A percentile compares a stretch with the other conserved stretches of the same genome.
These are phyloP conservation scores for Pulveroboletus frians DNA, from an alignment of 768 basidiomycete species.

Conservation along the genomic window DNA sequence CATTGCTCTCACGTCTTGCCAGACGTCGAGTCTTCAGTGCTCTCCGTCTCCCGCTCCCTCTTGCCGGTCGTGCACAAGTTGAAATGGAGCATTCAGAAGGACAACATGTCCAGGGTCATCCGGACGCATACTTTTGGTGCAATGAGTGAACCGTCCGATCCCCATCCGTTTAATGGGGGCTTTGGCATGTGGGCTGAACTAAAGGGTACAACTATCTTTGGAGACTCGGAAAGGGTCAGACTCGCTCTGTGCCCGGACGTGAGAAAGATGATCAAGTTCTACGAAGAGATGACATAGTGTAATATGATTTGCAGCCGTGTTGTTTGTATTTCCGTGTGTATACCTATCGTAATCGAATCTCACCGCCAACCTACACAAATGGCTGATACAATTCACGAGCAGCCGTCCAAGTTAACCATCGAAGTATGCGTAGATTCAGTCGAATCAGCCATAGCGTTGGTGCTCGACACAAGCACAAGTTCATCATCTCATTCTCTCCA, in stretches of 20 bases:
- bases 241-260: conserved; percentile 66
- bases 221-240: conserved; percentile 60
- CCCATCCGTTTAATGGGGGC: conserved; percentile 30
- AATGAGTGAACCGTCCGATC: conserved; percentile 17
- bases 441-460: conserved; percentile 62
- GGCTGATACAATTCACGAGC: not conserved
- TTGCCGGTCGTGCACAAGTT: conserved; percentile 60
- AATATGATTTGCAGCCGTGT: not conserved
- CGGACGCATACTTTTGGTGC: conserved; percentile 37
- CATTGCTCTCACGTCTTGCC: conserved; percentile 53
- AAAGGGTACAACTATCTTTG: conserved; percentile 44
- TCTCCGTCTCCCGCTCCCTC: conserved; percentile 53
- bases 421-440: conserved; percentile 79
- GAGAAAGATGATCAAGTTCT: conserved; percentile 53
- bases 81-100: conserved; percentile 67
- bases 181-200: conserved; percentile 55
- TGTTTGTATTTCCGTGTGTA: not conserved
- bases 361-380: conserved; percentile 1
- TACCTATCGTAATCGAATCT: not conserved
- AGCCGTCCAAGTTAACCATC: conserved; percentile 20
- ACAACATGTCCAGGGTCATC: conserved; percentile 54
- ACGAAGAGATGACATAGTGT: conserved; percentile 38
- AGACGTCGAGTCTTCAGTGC: conserved; percentile 56
- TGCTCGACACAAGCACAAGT: conserved; percentile 4
- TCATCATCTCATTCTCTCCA: conserved; percentile 2